Evolutionary conservation across 345 rosid genomes (phyloP).

Genomic region (Eucalyptus microcorys): DNA sequence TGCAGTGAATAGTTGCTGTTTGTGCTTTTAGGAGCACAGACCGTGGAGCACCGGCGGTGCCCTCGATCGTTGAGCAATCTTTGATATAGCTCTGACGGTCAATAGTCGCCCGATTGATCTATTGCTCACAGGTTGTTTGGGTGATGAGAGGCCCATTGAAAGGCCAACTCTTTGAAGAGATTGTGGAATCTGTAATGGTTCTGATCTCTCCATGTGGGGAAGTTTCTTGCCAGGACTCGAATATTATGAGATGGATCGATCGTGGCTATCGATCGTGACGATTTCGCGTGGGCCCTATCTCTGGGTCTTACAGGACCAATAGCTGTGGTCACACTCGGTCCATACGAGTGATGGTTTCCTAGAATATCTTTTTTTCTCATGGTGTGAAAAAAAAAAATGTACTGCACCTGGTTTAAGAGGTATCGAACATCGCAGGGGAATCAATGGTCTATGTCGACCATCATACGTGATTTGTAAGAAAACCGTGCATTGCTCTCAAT

Average conservation of each 20-base stretch:
- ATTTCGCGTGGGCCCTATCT: background rate
- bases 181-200: background rate
- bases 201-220: background rate
- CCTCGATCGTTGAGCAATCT: background rate
- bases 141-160: background rate
- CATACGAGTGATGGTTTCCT: background rate
- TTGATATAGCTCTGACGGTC: background rate
- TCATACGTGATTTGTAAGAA: background rate
- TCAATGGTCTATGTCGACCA: background rate
- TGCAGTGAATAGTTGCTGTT: background rate
- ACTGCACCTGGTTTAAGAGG: background rate
- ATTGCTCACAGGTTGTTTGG: background rate
- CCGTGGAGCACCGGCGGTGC: background rate
- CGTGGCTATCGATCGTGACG: background rate
- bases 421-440: background rate
- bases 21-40: background rate
- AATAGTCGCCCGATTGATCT: background rate
- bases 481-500: background rate
- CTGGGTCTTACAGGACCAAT: background rate
- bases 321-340: background rate
- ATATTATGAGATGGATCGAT: background rate
- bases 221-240: background rate
- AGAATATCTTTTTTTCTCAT: background rate
- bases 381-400: background rate
- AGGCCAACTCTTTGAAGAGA: background rate